Conservation (phyloP, 1,284 basidiomycete species). For the Ganoderma resinaceum region DNA sequence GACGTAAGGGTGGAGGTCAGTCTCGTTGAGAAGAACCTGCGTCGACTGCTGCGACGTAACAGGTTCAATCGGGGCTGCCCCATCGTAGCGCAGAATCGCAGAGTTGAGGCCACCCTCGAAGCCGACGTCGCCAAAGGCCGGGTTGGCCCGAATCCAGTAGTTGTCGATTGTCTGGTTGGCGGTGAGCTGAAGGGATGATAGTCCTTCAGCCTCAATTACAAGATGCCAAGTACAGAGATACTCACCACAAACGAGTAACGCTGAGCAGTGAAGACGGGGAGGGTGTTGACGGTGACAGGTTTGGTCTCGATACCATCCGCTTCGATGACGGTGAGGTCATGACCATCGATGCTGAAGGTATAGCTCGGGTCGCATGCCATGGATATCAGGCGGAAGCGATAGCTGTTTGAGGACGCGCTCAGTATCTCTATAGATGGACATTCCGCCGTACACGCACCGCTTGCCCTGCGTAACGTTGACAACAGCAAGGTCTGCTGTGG, state of each 20-base stretch:
- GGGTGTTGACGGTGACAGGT: conserved; percentile 38
- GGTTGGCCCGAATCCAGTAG: conserved; percentile 50
- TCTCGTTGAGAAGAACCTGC: conserved; percentile 33
- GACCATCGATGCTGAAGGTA: conserved; percentile 42
- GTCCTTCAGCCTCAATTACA: background rate
- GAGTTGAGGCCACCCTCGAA: conserved; percentile 46
- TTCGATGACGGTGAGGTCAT: conserved; percentile 43
- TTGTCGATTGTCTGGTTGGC: conserved; percentile 17
- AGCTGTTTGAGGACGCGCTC: conserved; percentile 25
- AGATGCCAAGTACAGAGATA: background rate
- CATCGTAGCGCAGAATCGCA: conserved; percentile 30
- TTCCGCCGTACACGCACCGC: conserved; percentile 32
- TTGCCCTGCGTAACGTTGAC: conserved; percentile 40
- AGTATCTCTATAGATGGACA: background rate
- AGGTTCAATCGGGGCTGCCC: conserved; percentile 52
- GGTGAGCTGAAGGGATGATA: conserved; percentile 34
- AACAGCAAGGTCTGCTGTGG: conserved; percentile 37
- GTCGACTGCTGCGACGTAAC: conserved; percentile 39
- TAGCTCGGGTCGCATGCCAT: conserved; percentile 44
- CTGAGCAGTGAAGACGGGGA: conserved; percentile 44
- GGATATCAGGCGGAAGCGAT: conserved; percentile 53
- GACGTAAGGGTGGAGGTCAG: conserved; percentile 31
- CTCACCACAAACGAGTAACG: conserved; percentile 36
- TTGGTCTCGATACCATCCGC: conserved; percentile 40
- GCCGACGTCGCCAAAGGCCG: conserved; percentile 36